These are phyloP conservation scores for Sequoia sempervirens DNA, from an alignment of 75 land plant genomes.

Conservation along the genomic window DNA sequence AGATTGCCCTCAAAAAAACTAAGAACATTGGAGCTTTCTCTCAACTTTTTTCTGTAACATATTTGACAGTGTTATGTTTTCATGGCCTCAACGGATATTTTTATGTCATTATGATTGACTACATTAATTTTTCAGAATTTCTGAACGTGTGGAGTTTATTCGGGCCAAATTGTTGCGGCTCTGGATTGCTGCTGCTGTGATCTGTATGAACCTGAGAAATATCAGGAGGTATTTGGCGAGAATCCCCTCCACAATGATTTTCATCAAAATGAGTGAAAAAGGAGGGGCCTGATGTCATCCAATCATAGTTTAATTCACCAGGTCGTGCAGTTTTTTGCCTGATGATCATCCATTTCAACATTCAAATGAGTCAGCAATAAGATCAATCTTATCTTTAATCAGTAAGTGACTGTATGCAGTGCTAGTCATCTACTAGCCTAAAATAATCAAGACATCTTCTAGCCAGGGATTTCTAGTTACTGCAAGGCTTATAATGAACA, in stretches of 20 bases:
- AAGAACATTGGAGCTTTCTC: neutral
- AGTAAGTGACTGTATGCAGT: neutral
- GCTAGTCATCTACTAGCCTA: neutral
- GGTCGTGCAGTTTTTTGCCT: constrained; percentile 78
- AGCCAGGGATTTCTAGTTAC: neutral
- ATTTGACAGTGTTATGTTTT: neutral
- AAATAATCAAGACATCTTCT: neutral
- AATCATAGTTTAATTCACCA: constrained; percentile 80
- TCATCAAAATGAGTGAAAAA: constrained; percentile 74
- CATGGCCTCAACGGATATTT: neutral
- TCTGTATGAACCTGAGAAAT: neutral
- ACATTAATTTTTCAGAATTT: neutral
- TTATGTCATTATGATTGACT: neutral
- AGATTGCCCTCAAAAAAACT: neutral
- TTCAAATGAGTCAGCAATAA: neutral
- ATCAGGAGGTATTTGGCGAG: neutral
- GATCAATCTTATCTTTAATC: neutral
- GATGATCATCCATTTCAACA: constrained; percentile 3
- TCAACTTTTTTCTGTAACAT: neutral
- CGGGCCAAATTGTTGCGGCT: neutral
- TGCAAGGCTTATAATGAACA: neutral
- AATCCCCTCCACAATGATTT: neutral
- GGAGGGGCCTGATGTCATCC: constrained; percentile 58
- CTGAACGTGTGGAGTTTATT: neutral
- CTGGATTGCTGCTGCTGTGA: neutral